Percentiles rank a stretch among this genome's conserved stretches.
Evolutionary conservation across 2,329 filamentous ascomycete species (phyloP).

Genomic region (Colletotrichum higginsianum): DNA sequence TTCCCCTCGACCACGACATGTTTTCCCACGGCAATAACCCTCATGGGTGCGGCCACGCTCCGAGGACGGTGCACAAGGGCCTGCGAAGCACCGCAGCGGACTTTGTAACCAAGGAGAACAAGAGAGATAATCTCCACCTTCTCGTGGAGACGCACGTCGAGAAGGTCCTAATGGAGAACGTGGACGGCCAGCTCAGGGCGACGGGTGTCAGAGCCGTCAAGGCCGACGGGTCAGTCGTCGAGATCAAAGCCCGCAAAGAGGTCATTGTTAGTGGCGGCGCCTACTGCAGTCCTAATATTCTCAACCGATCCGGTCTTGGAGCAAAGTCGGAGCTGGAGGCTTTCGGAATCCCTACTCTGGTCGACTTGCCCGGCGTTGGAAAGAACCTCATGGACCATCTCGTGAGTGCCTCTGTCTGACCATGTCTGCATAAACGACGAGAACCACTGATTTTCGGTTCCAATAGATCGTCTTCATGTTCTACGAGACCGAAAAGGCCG

Average conservation of each 20-base stretch:
- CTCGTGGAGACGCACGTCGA: constrained; percentile 65
- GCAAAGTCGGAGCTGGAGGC: constrained; percentile 58
- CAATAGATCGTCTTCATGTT: constrained; percentile 70
- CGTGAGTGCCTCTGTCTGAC: constrained; percentile 47
- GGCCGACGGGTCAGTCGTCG: constrained; percentile 53
- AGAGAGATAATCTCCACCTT: constrained; percentile 62
- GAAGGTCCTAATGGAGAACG: constrained; percentile 61
- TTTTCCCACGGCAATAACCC: constrained; percentile 66
- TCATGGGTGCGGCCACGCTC: constrained; percentile 69
- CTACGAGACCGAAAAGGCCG: constrained; percentile 68
- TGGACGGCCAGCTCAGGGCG: constrained; percentile 56
- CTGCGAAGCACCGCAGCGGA: constrained; percentile 68
- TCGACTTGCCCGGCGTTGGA: constrained; percentile 64
- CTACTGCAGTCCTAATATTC: constrained; percentile 66
- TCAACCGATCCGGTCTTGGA: constrained; percentile 68
- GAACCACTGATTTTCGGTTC: neutral
- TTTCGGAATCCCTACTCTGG: constrained; percentile 57
- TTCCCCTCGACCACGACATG: constrained; percentile 72
- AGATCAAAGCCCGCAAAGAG: constrained; percentile 55
- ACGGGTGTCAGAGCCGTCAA: constrained; percentile 59
- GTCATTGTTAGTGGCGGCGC: constrained; percentile 63
- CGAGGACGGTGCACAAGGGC: constrained; percentile 67
- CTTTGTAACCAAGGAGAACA: constrained; percentile 60
- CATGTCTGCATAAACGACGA: neutral
- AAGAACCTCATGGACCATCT: constrained; percentile 67